Percentiles rank a stretch among this genome's conserved stretches.
Evolutionary conservation across 2,329 filamentous ascomycete species (phyloP).

Genomic region (Tricladium varicosporioides): DNA sequence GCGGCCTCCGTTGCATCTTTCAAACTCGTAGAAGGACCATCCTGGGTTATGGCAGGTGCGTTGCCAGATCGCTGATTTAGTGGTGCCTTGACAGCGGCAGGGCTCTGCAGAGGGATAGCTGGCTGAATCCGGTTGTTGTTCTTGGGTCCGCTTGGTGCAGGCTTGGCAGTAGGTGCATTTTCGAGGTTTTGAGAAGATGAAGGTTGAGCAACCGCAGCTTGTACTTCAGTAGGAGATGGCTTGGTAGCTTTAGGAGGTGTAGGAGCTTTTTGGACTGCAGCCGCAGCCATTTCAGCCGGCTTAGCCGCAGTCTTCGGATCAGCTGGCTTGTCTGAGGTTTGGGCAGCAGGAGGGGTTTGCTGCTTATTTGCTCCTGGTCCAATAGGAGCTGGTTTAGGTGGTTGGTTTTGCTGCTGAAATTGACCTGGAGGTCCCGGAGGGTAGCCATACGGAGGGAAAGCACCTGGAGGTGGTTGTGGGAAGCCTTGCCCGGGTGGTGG

Average conservation of each 20-base stretch:
- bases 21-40: slow-evolving; percentile 42
- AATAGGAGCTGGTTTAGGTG: slow-evolving; percentile 47
- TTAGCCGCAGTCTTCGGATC: slow-evolving; percentile 55
- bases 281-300: slow-evolving; percentile 37
- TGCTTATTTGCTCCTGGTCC: slow-evolving; percentile 50
- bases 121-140: slow-evolving; percentile 55
- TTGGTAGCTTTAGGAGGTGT: slow-evolving; percentile 68
- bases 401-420: slow-evolving; percentile 41
- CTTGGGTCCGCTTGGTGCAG: slow-evolving; percentile 42
- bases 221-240: slow-evolving; percentile 53
- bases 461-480: slow-evolving; percentile 64
- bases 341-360: slow-evolving; percentile 45
- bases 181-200: slow-evolving; percentile 15
- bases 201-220: slow-evolving; percentile 43
- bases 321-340: slow-evolving; percentile 42
- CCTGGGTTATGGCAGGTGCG: slow-evolving; percentile 14
- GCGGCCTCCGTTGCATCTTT: slow-evolving; percentile 72
- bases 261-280: slow-evolving; percentile 47
- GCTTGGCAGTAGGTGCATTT: slow-evolving; percentile 17
- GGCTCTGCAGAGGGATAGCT: slow-evolving; percentile 61
- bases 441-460: slow-evolving; percentile 45
- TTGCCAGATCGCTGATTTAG: slow-evolving; percentile 37
- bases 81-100: slow-evolving; percentile 39
- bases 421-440: slow-evolving; percentile 63
- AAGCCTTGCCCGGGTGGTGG: slow-evolving; percentile 74